phyloP scores from a whole-genome alignment of 2,329 filamentous ascomycete species.

The Neonectria sp. region DNA sequence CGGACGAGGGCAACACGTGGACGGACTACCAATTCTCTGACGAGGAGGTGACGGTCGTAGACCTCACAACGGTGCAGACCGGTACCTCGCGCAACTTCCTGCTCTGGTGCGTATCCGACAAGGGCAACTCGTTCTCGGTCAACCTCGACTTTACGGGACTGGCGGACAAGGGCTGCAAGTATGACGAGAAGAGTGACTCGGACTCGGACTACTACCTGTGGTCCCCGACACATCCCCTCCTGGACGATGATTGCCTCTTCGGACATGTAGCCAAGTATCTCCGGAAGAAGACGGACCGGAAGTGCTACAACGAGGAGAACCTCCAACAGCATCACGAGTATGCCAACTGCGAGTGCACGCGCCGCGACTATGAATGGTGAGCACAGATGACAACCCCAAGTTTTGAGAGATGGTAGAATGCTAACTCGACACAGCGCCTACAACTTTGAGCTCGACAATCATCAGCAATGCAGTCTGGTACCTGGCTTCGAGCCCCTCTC shows the following conservation, averaged over 20 bases:
- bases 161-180: constrained; percentile 79
- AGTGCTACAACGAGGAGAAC: constrained; percentile 86
- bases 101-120: constrained; percentile 80
- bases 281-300: constrained; percentile 84
- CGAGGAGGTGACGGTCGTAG: constrained; percentile 78
- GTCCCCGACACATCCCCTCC: constrained; percentile 87
- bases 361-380: constrained; percentile 94
- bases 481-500: constrained; percentile 75
- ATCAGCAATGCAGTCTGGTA: constrained; percentile 85
- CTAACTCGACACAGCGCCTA: constrained; percentile 77
- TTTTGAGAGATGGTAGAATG: neutral
- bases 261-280: constrained; percentile 92
- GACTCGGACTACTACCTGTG: constrained; percentile 84
- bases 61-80: constrained; percentile 90
- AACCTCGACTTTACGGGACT: constrained; percentile 93
- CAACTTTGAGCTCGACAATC: constrained; percentile 87
- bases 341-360: constrained; percentile 85
- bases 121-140: constrained; percentile 76
- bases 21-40: constrained; percentile 80
- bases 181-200: constrained; percentile 69
- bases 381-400: constrained; percentile 47
- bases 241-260: constrained; percentile 88
- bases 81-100: constrained; percentile 94
- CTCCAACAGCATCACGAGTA: constrained; percentile 81
- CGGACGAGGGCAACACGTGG: constrained; percentile 89